Evolutionary conservation across 805 yeast genomes (phyloP).

Genomic region (Suhomyces xylopsoci): DNA sequence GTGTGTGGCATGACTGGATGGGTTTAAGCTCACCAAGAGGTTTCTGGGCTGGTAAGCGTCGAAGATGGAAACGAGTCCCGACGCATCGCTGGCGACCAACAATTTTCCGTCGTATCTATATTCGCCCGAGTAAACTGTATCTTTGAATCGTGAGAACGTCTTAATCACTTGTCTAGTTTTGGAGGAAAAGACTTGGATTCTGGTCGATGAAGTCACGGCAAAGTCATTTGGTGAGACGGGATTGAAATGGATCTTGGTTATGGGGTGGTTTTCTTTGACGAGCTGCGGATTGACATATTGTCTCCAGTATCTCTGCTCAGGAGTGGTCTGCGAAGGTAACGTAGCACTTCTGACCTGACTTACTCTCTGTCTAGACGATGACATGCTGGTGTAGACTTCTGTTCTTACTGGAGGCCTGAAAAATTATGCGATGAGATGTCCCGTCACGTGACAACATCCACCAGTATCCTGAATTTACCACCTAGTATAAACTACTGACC

Average conservation of each 20-base stretch:
- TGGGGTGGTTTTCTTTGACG: slow-evolving; percentile 90
- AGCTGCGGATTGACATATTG: slow-evolving; percentile 80
- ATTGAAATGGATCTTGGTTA: slow-evolving; percentile 82
- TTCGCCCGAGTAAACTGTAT: slow-evolving; percentile 88
- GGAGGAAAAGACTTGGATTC: slow-evolving; percentile 91
- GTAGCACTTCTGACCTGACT: slow-evolving; percentile 67
- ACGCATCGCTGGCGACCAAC: slow-evolving; percentile 91
- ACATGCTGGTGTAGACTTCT: slow-evolving; percentile 47
- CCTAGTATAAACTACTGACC: no score
- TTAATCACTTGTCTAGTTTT: slow-evolving; percentile 88
- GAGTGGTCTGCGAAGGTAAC: slow-evolving; percentile 79
- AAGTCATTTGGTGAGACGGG: slow-evolving; percentile 86
- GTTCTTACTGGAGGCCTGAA: not conserved
- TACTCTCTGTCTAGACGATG: slow-evolving; percentile 65
- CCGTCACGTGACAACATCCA: not conserved
- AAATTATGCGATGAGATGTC: not conserved
- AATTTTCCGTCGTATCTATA: slow-evolving; percentile 89
- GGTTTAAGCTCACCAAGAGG: slow-evolving; percentile 73
- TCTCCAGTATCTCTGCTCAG: slow-evolving; percentile 94
- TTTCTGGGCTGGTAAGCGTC: slow-evolving; percentile 81
- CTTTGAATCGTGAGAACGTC: slow-evolving; percentile 85
- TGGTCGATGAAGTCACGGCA: slow-evolving; percentile 87
- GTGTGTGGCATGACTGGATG: slow-evolving; percentile 85
- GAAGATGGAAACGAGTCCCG: slow-evolving; percentile 87
- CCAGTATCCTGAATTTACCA: no score